Evolutionary conservation across 2,329 filamentous ascomycete species (phyloP), one percentile per base, ranked within the genome.

Genomic region (Orbilia javanica): DNA sequence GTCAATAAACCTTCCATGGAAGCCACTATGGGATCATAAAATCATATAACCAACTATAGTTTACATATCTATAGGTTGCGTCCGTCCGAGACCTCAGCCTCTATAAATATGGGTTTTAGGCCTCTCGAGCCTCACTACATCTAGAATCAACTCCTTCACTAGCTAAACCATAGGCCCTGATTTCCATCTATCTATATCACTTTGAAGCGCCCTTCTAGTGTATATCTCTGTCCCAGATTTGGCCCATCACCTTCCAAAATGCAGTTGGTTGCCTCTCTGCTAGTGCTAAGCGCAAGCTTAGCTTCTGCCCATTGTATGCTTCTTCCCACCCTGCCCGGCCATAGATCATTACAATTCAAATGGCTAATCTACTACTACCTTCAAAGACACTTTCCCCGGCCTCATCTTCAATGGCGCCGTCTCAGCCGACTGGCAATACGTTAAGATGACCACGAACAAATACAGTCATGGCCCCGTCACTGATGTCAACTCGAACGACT

Each of bases 361-460:
- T 13, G n/a, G n/a, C 36, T 39, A 39, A 39, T 18, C n/a, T 25
- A 64, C 22, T 4, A 48, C 34, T 18, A 46, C 39, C 7, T n/a
- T n/a, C 7, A 20, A 46, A 81, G 80, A 81, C 63, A 80, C 79
- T 79, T 83, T 85, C 79, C 83, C 83, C 79, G 83, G 83, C 66
- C 82, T 85, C 55, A 83, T 84, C 62, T 84, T 86, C 82, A 86
- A 87, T 81, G 86, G 84, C 80, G 81, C 82, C 74, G 83, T 82
- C 65, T 82, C 84, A 67, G 85, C 85, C 53, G 84, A 85, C 68
- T 86, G 84, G 82, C 83, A 84, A 52, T 88, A 87, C 83, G 85
- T 88, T 80, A 86, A 87, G 79, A 82, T 80, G 72, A 85, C 85
- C 81, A 84, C 83, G 20, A 81, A 81, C 71, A 46, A 64, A 5